Base-by-base conservation (phyloP, 2,329 filamentous ascomycete genomes). In the Didymella pomorum region DNA sequence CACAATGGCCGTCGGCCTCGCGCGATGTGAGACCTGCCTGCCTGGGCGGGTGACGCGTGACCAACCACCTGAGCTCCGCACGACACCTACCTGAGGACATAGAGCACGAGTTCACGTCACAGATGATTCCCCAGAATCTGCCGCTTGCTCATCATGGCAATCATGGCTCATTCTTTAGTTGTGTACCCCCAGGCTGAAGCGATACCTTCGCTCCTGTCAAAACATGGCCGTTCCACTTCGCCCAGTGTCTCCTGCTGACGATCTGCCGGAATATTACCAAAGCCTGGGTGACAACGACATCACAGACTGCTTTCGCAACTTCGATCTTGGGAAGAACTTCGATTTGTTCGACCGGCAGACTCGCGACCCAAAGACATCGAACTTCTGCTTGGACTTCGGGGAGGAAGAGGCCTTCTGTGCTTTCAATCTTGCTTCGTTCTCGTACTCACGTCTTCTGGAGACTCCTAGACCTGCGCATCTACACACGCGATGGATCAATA, bases 401-500 rank as follows among this genome's bases (percentile, higher is more conserved):
- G 80, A 82, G 43, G 74, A 83, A 2, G 72, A 80, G 39, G 85
- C 86, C 35, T 82, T 78, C 54, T 84, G 86, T 58, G 85, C 84
- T 2, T 83, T 84, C 50, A 78, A 89, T 64, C 74, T 90, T 9
- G 69, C 75, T 3, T 66, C 73, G 1, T 62, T 74, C 1, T 78
- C 82, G 3, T 72, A 87, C 28, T 78, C 62, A 45, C 75, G 52
- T 45, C 64, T 74, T 16, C 56, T 77, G 12, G 63, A 68, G 29
- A 61, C 68, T 8, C 71, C 83, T 67, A 79, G 81, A 56, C 80
- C 83, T 2, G 76, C 75, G 39, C 80, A 78, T 47, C 76, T 82
- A 44, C 82, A 80, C 59, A 87, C 89, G 4, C 82, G 89, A 73
- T 93, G 90, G 90, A 91, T 92, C 65, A 91, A 92, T 62, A 83